Base-by-base conservation (phyloP, 495 filamentous ascomycete species). In the Hyaloscypha hepaticicola region DNA sequence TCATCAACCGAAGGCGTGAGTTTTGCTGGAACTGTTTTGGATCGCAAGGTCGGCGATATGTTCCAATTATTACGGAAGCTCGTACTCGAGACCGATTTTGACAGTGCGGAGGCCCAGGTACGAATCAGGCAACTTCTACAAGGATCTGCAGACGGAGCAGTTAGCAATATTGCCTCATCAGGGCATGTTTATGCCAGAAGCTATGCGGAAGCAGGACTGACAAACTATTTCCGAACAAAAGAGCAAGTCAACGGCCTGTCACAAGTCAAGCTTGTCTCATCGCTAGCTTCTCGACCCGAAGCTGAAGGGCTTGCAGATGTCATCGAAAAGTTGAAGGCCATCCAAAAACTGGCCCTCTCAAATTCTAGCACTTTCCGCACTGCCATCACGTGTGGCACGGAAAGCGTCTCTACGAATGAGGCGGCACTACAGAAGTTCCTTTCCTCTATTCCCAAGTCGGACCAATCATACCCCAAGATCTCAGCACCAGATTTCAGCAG, bases 11-110 rank as follows among this genome's bases (percentile, higher is more conserved):
- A 99, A 77, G 94, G 96, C 0, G 77, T 99, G 38, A 80, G 87
- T 9, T 87, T 97, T 60, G 85, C 85, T 41, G 93, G 95, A 21
- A 92, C 87, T 76, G 93, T 93, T 0, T 77, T 99, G 61, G 94
- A 99, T 72, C 80, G 87, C 55, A 96, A 99, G 70, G 85, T 98
- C 9, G 87, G 89, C 1, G 88, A 86, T 41, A 96, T 99, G 93
- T 91, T 96, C 70, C 86, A 96, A 34, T 81, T 98, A 3, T 74
- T 99, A 8, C 87, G 87, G 14, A 90, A 85, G 50, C 74, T 98
- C 19, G 79, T 98, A 24, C 78, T 86, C 7, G 93, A 97, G 70
- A 98, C 95, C 5, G 84, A 97, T 71, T 98, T 97, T 72, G 88
- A 90, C 64, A 87, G 88, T 62, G 83, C 90, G 12, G 86, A 88